A percentile compares a stretch with the other conserved stretches of the same genome.
Evolutionary conservation across 1,284 basidiomycete genomes (phyloP).

Genomic region (Leucoagaricus sp.): DNA sequence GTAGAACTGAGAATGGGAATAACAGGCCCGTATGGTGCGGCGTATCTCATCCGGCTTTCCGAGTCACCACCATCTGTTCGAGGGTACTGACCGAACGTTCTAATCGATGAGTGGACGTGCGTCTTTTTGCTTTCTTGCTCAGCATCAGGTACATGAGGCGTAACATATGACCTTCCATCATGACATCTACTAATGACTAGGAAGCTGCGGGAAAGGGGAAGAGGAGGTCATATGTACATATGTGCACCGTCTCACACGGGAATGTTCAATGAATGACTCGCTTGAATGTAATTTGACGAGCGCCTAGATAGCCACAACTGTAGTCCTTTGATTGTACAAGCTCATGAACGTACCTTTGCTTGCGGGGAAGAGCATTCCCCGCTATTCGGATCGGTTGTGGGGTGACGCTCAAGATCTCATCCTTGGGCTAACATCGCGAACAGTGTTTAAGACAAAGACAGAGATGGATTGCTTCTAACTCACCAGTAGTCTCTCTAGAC

Average conservation of each 20-base stretch:
- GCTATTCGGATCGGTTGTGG: background rate
- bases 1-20: background rate
- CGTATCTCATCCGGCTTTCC: no score
- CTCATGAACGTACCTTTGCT: background rate
- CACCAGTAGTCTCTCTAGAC: background rate
- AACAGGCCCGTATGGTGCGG: background rate
- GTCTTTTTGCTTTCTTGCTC: background rate
- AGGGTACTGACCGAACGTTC: background rate
- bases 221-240: no score
- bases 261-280: no score
- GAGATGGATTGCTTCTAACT: background rate
- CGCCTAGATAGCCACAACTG: background rate
- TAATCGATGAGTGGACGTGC: conserved; percentile 3
- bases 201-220: no score
- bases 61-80: no score
- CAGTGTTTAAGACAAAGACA: background rate
- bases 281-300: background rate
- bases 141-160: background rate
- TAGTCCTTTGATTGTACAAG: background rate
- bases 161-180: no score
- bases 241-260: background rate
- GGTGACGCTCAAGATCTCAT: background rate
- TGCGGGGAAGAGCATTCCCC: background rate
- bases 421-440: no score
- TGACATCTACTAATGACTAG: no score